phyloP scores from a whole-genome alignment of 1,139 yeast genomes.

The Sugiyamaella neomexicana region DNA sequence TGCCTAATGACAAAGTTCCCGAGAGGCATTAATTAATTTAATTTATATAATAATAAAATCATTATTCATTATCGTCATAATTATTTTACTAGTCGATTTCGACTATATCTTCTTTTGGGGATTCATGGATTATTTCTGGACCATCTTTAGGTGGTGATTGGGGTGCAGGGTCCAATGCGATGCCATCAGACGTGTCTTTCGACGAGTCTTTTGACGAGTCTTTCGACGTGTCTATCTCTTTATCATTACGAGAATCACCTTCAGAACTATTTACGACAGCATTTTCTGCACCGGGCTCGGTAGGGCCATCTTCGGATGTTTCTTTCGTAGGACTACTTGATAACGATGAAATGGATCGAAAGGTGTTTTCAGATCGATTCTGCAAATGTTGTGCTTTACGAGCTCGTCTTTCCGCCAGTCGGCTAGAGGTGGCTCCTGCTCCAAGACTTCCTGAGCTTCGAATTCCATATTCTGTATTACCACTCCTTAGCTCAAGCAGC shows the following conservation, averaged over 20 bases:
- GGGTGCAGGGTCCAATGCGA: background rate
- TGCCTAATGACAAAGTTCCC: too few species aligned
- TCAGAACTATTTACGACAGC: background rate
- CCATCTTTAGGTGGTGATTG: background rate
- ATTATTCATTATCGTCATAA: constrained; percentile 17
- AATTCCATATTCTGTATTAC: constrained; percentile 26
- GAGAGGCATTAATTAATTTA: constrained; percentile 2
- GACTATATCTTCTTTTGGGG: constrained; percentile 4
- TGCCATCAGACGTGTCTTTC: too few species aligned
- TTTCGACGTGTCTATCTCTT: background rate
- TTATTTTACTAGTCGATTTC: constrained; percentile 17
- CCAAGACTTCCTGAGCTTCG: constrained; percentile 24
- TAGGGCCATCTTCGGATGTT: background rate
- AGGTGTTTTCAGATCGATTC: constrained; percentile 19
- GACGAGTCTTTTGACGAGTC: too few species aligned
- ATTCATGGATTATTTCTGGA: background rate
- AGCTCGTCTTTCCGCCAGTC: constrained; percentile 34
- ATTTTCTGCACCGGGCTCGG: background rate
- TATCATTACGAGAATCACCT: background rate
- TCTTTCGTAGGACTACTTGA: background rate
- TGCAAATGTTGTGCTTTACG: constrained; percentile 32
- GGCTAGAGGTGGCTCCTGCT: constrained; percentile 18
- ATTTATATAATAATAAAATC: constrained; percentile 16
- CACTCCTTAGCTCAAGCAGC: constrained; percentile 56
- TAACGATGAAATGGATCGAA: constrained; percentile 9